Conservation (phyloP, 2,329 filamentous ascomycete genomes). For the Aspergillus sp. region DNA sequence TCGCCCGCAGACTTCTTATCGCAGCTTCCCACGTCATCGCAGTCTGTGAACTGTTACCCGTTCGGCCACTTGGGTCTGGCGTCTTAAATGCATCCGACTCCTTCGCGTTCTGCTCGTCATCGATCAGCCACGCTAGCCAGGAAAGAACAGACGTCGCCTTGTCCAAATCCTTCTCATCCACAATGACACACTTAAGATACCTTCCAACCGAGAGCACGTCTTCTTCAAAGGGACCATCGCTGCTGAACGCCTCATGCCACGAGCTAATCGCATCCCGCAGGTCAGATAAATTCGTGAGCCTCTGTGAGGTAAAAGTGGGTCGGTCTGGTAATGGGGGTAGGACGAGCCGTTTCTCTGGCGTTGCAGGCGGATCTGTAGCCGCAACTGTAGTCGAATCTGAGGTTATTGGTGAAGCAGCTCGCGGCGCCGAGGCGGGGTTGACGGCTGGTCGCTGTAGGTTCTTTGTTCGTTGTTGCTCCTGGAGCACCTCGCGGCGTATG, state of each 20-base stretch:
- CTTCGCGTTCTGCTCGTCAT: slow-evolving; percentile 32
- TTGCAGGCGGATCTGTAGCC: slow-evolving; percentile 15
- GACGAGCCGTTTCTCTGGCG: slow-evolving; percentile 29
- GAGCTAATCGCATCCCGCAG: slow-evolving; percentile 72
- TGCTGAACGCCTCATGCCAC: slow-evolving; percentile 73
- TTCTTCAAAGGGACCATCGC: slow-evolving; percentile 74
- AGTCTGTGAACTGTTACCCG: slow-evolving; percentile 19
- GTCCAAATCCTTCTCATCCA: slow-evolving; percentile 73
- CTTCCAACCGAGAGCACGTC: slow-evolving; percentile 74
- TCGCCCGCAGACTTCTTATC: slow-evolving; percentile 43
- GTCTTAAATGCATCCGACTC: slow-evolving; percentile 4
- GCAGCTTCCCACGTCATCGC: slow-evolving; percentile 38
- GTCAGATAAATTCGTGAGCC: slow-evolving; percentile 60
- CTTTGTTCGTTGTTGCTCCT: slow-evolving; percentile 67
- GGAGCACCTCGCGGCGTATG: slow-evolving; percentile 74
- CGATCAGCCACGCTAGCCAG: slow-evolving; percentile 58
- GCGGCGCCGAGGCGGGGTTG: slow-evolving; percentile 36
- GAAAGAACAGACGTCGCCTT: slow-evolving; percentile 71
- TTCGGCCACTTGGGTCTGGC: slow-evolving; percentile 26
- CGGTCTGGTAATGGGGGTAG: slow-evolving; percentile 54
- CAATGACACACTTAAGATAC: slow-evolving; percentile 72
- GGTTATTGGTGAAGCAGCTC: slow-evolving; percentile 3
- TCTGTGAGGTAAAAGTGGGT: slow-evolving; percentile 64
- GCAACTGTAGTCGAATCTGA: slow-evolving; percentile 16
- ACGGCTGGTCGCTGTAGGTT: slow-evolving; percentile 60